These are phyloP conservation scores for Aphanocladium album DNA, from an alignment of 2,329 filamentous ascomycete genomes.

Conservation along the genomic window DNA sequence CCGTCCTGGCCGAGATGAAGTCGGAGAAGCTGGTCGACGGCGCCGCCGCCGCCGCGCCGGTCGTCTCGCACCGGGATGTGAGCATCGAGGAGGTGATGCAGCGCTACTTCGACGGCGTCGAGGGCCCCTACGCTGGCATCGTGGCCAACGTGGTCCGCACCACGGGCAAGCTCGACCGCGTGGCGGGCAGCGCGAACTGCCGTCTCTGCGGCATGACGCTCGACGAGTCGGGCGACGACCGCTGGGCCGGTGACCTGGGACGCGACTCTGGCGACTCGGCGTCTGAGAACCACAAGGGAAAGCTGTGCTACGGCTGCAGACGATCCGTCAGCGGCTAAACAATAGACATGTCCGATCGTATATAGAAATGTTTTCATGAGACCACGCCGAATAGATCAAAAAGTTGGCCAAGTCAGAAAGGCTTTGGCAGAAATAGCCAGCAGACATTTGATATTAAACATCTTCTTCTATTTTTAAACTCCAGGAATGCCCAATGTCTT, in stretches of 20 bases:
- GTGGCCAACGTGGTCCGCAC: constrained; percentile 95
- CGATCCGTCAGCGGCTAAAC: constrained; percentile 53
- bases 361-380: background rate
- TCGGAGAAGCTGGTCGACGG: constrained; percentile 30
- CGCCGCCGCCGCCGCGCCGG: constrained; percentile 25
- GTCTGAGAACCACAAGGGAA: constrained; percentile 24
- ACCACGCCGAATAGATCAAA: background rate
- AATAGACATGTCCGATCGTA: background rate
- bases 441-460: background rate
- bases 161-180: constrained; percentile 68
- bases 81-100: constrained; percentile 90
- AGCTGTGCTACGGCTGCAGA: constrained; percentile 70
- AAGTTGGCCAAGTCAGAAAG: background rate
- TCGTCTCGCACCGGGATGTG: constrained; percentile 66
- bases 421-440: background rate
- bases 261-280: constrained; percentile 28
- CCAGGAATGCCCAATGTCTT: background rate
- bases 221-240: constrained; percentile 56
- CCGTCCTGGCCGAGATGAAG: constrained; percentile 47
- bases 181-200: constrained; percentile 43
- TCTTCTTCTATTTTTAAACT: constrained; percentile 1
- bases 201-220: constrained; percentile 66
- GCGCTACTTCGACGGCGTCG: constrained; percentile 77
- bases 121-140: constrained; percentile 81
- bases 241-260: constrained; percentile 58